Conservation (phyloP, 306 rosid genomes). For the Prunus armeniaca region DNA sequence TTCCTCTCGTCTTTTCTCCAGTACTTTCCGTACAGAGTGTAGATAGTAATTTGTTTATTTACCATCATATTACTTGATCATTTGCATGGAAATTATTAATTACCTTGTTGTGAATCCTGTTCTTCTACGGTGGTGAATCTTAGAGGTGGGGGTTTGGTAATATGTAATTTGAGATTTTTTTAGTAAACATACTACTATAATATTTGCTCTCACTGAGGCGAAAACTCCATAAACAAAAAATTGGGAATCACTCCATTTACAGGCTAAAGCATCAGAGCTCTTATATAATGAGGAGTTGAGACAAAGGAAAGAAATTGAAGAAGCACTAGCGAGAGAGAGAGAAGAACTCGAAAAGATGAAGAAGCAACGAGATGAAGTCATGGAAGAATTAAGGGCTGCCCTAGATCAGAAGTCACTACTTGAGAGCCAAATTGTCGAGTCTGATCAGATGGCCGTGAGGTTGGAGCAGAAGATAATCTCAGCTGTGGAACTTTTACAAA, state of each 20-base stretch:
- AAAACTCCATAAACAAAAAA: neutral
- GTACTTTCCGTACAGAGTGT: neutral
- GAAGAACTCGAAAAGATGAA: constrained; percentile 47
- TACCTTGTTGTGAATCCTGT: neutral
- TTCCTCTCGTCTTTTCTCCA: neutral
- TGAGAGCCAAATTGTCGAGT: constrained; percentile 51
- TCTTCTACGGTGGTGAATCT: neutral
- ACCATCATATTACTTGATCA: neutral
- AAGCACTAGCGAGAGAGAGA: constrained; percentile 45
- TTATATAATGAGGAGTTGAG: constrained; percentile 49
- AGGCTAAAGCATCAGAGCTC: constrained; percentile 55
- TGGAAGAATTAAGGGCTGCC: constrained; percentile 52
- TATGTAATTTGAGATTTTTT: neutral
- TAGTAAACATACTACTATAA: constrained; percentile 3
- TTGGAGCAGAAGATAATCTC: constrained; percentile 54
- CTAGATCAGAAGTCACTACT: constrained; percentile 42
- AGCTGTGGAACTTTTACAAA: constrained; percentile 46
- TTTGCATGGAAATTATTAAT: neutral
- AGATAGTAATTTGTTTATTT: neutral
- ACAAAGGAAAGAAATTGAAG: constrained; percentile 60
- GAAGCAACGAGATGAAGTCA: constrained; percentile 36
- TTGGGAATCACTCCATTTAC: constrained; percentile 12
- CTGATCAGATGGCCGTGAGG: constrained; percentile 41
- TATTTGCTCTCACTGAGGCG: neutral
- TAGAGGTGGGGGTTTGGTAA: constrained; percentile 10